A percentile compares a stretch with the other conserved stretches of the same genome.
Conservation (phyloP, 75 land plant genomes). For the Selaginella tamariscina region DNA sequence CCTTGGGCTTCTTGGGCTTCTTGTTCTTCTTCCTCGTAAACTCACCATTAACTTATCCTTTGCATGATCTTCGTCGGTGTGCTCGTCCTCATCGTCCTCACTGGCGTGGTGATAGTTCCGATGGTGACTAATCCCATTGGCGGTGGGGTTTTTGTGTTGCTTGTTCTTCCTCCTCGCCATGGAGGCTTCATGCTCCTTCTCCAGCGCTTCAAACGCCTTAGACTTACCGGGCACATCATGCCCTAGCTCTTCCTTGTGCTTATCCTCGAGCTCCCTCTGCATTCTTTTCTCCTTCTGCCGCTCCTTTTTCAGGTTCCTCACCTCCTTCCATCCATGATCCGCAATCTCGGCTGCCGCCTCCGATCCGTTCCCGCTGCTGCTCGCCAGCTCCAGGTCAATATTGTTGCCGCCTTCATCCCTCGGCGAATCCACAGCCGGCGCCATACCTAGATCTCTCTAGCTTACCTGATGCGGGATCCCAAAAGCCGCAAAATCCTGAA, state of each 20-base stretch:
- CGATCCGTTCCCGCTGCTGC: constrained; percentile 2
- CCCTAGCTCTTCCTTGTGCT: background rate
- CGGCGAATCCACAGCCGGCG: background rate
- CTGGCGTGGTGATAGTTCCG: background rate
- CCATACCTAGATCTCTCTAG: no score
- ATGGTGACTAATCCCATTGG: background rate
- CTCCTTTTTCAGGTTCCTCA: background rate
- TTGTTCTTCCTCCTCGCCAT: background rate
- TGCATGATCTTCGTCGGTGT: constrained; percentile 19
- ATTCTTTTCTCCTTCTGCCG: no score
- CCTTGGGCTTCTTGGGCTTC: constrained; percentile 92
- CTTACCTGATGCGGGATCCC: no score
- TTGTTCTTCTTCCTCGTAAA: constrained; percentile 18
- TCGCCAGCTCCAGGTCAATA: background rate
- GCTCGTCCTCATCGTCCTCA: background rate
- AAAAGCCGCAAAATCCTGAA: no score
- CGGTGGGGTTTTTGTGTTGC: background rate
- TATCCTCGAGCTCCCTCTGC: background rate
- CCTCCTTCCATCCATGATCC: background rate
- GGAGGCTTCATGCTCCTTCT: background rate
- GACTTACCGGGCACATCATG: background rate
- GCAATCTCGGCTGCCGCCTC: background rate
- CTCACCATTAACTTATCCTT: constrained; percentile 39
- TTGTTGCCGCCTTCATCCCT: background rate
- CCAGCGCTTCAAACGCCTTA: background rate